phyloP scores from a whole-genome alignment of 2,329 filamentous ascomycete genomes.

The Trichoderma sp. region DNA sequence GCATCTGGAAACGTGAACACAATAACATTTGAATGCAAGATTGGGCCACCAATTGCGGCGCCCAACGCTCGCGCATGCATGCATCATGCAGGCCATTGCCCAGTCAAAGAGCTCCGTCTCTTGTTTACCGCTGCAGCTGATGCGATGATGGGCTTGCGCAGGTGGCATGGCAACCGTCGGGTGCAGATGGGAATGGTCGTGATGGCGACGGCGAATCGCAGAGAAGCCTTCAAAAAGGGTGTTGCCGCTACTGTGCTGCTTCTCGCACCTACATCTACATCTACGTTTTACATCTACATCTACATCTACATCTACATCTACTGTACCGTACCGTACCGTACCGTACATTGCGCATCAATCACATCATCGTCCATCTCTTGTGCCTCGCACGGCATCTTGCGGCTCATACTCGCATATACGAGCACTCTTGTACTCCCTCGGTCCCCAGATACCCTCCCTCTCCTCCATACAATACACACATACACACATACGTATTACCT shows the following conservation, averaged over 20 bases:
- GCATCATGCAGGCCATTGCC: conserved; percentile 6
- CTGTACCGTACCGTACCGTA: too few species aligned
- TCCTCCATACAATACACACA: neutral
- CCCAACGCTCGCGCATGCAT: conserved; percentile 5
- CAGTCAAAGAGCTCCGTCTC: neutral
- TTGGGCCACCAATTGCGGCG: neutral
- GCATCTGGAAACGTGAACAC: neutral
- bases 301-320: neutral
- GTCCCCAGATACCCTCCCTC: neutral
- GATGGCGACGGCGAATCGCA: conserved; percentile 9
- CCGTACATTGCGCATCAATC: neutral
- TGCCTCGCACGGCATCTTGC: neutral
- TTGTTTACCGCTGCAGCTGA: conserved; percentile 13
- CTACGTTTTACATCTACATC: neutral
- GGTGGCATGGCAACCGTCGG: conserved; percentile 14
- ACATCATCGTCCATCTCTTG: neutral
- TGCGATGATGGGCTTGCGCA: neutral
- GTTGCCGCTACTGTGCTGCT: conserved; percentile 4
- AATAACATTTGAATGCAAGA: neutral
- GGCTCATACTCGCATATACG: neutral
- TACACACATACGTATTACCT: neutral
- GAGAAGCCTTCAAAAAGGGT: conserved; percentile 4
- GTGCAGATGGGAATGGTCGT: neutral
- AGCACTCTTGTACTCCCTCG: neutral
- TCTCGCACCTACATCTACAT: neutral